A percentile compares a stretch with the other conserved stretches of the same genome.
Evolutionary conservation across 352 stramenopile species (phyloP).

Genomic region (Phytophthora ohioensis): DNA sequence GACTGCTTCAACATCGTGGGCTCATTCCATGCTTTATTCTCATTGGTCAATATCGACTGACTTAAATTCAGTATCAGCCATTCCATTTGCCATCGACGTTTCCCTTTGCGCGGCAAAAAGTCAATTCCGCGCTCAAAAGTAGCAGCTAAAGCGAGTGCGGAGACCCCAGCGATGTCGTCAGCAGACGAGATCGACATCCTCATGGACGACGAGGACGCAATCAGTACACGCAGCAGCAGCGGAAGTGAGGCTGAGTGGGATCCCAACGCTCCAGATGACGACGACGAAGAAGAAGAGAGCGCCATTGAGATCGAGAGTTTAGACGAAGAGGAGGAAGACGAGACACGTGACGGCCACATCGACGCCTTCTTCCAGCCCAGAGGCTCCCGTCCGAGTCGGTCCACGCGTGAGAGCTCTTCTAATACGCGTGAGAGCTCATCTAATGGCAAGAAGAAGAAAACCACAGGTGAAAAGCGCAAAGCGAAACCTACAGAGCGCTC

Average conservation of each 20-base stretch:
- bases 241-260: constrained; percentile 56
- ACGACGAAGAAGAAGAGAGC: constrained; percentile 36
- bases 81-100: constrained; percentile 1
- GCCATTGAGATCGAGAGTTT: constrained; percentile 38
- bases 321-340: constrained; percentile 25
- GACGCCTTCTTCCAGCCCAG: constrained; percentile 20
- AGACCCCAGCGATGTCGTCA: constrained; percentile 25
- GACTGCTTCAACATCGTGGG: constrained; percentile 25
- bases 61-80: constrained; percentile 17
- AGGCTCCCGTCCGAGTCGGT: not conserved
- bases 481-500: constrained; percentile 16
- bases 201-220: constrained; percentile 14
- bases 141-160: no score
- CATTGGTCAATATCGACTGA: constrained; percentile 22
- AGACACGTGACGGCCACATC: constrained; percentile 8
- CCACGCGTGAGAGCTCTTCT: not conserved
- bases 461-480: constrained; percentile 38
- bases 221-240: not conserved
- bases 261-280: constrained; percentile 15
- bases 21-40: not conserved
- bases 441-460: constrained; percentile 22
- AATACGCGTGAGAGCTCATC: not conserved
- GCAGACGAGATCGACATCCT: constrained; percentile 27
- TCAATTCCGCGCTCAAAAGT: constrained; percentile 20
- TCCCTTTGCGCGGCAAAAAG: constrained; percentile 29